Evolutionary conservation across 352 stramenopile species (phyloP), one percentile per base, ranked within the genome.

Genomic region (Halophytophthora polymorphica): DNA sequence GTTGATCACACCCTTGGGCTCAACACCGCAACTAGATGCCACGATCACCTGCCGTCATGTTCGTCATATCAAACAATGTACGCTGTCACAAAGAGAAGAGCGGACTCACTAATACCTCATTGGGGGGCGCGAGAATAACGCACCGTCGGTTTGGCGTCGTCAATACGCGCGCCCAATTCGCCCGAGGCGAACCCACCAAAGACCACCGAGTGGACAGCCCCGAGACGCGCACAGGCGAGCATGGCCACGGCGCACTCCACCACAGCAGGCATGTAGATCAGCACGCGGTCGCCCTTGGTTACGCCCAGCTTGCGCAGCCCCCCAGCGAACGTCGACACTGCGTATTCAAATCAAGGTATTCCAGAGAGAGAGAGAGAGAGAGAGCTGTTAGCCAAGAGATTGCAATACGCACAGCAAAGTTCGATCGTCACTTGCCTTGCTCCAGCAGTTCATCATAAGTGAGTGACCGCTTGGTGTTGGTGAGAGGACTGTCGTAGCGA

Each of bases 181-280:
- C 98, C 95, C 6, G 95, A 86, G 29, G 77, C 97, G 60, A 97
- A 96, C 39, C 96, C 97, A 14, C 96, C 97, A 77, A 99, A 99
- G 14, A 99, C 90, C 5, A 99, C 93, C 14, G 83, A 97, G 76
- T 99, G 97, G 5, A 98, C 79, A 11, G 96, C 96, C 22, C 97
- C 97, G 56, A 99, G 98, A 29, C 97, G 89, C 7, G 94, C 90
- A 59, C 97, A 99, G 0, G 97, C 97, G 21, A 99, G 74, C 96
- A 99, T 99, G 25, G 93, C 94, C 64, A 98, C 97, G n/a, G 91
- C 92, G 6, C 96, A 73, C 67, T 99, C 96, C 7, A 96, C 96
- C 44, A 99, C 97, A 97, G 99, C 99, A 29, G 97, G 97, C 96
- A 99, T 98, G 80, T 99, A 99, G 29, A 99, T 86, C 15, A 94